phyloP scores from a whole-genome alignment of 768 basidiomycete species.

The Naematelia encephala region DNA sequence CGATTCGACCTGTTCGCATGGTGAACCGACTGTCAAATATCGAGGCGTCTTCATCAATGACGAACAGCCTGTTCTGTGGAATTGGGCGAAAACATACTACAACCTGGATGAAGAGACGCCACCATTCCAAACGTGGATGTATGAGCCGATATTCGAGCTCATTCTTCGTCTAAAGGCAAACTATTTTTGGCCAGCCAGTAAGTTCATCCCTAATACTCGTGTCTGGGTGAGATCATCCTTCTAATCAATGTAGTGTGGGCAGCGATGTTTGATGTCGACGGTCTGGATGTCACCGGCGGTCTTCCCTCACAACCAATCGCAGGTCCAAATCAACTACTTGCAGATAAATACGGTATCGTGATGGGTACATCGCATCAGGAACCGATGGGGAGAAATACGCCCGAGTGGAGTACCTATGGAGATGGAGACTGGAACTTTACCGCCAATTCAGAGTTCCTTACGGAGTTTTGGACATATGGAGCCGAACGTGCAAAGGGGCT shows the following conservation, averaged over 20 bases:
- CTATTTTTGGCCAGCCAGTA: slow-evolving; percentile 63
- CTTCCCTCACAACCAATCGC: slow-evolving; percentile 52
- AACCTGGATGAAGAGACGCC: slow-evolving; percentile 62
- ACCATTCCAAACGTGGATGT: slow-evolving; percentile 58
- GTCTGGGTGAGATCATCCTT: too few species aligned
- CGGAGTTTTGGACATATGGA: slow-evolving; percentile 63
- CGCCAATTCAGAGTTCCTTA: slow-evolving; percentile 59
- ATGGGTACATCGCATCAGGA: slow-evolving; percentile 74
- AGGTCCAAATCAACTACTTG: slow-evolving; percentile 60
- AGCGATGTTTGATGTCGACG: slow-evolving; percentile 23
- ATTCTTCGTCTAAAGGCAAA: slow-evolving; percentile 67
- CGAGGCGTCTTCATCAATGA: slow-evolving; percentile 72
- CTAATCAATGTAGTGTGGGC: slow-evolving; percentile 14
- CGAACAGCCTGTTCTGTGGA: slow-evolving; percentile 68
- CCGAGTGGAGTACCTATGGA: slow-evolving; percentile 62
- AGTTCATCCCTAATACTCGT: too few species aligned
- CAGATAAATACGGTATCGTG: slow-evolving; percentile 64
- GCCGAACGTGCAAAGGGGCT: slow-evolving; percentile 60
- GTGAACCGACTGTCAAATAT: slow-evolving; percentile 65
- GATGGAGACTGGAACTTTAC: slow-evolving; percentile 61
- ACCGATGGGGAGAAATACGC: slow-evolving; percentile 70
- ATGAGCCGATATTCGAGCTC: slow-evolving; percentile 57
- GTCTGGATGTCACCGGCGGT: slow-evolving; percentile 1
- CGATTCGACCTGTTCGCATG: slow-evolving; percentile 55
- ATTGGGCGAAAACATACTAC: slow-evolving; percentile 68